These are phyloP conservation scores for Pichia deserticola DNA, from an alignment of 805 yeast species.

Conservation along the genomic window DNA sequence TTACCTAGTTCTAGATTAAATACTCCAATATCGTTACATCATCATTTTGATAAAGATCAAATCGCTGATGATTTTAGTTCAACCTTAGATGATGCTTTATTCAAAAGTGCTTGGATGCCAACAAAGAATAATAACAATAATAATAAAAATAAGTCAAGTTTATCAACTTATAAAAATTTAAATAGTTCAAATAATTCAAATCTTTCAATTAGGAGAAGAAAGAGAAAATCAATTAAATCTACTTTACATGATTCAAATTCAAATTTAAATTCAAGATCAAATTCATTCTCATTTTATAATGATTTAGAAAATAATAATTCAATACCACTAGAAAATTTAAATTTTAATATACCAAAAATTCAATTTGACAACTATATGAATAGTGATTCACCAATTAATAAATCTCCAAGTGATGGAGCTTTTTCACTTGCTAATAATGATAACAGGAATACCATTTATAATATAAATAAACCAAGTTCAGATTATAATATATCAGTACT, in stretches of 20 bases:
- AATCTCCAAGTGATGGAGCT: neutral
- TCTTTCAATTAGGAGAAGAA: constrained; percentile 4
- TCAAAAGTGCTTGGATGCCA: constrained; percentile 9
- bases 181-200: neutral
- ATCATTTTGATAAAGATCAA: neutral
- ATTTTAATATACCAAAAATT: constrained; percentile 3
- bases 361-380: constrained; percentile 2
- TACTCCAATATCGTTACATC: neutral
- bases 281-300: neutral
- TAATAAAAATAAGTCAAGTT: too few species aligned
- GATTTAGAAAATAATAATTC: constrained; percentile 11
- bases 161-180: neutral
- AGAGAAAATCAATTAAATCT: neutral
- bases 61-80: constrained; percentile 6
- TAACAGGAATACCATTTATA: too few species aligned
- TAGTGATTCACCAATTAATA: neutral
- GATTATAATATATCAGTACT: neutral
- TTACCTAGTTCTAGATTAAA: neutral
- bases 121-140: neutral
- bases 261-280: neutral
- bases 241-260: too few species aligned
- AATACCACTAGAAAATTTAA: constrained; percentile 8
- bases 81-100: constrained; percentile 9
- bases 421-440: too few species aligned
- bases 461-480: neutral